phyloP scores from a whole-genome alignment of 176 grass and related monocot species.

The Dendrocalamus sinicus region DNA sequence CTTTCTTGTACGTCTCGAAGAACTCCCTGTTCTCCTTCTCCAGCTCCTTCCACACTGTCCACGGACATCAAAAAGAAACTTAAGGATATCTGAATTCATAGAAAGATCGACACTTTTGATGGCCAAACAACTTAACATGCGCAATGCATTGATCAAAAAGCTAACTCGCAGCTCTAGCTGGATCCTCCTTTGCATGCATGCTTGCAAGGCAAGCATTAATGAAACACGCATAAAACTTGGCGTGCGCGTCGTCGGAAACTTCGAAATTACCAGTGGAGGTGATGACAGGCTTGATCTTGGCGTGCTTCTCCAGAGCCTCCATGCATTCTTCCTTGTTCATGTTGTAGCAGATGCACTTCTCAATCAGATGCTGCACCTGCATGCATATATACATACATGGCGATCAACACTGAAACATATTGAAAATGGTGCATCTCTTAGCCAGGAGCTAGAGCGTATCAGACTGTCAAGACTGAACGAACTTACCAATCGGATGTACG shows the following conservation, averaged over 20 bases:
- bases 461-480: background rate
- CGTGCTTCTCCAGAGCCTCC: slow-evolving; percentile 71
- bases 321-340: slow-evolving; percentile 78
- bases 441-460: background rate
- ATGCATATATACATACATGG: background rate
- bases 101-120: too few species aligned
- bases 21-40: slow-evolving; percentile 92
- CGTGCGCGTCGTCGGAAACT: background rate
- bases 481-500: slow-evolving; percentile 71
- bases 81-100: background rate
- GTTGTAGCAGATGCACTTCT: slow-evolving; percentile 75
- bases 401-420: background rate
- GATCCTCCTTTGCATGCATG: background rate
- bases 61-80: background rate
- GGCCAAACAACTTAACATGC: background rate
- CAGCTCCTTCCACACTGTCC: slow-evolving; percentile 77
- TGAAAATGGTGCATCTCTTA: background rate
- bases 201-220: background rate
- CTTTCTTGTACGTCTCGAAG: slow-evolving; percentile 69
- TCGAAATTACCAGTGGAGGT: slow-evolving; percentile 63
- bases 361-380: slow-evolving; percentile 86
- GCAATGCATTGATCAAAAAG: background rate
- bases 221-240: background rate
- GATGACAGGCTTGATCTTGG: slow-evolving; percentile 62
- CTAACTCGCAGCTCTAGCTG: background rate